A percentile compares a stretch with the other conserved stretches of the same genome.
phyloP scores from a whole-genome alignment of 2,329 filamentous ascomycete genomes.

The Neonectria punicea region DNA sequence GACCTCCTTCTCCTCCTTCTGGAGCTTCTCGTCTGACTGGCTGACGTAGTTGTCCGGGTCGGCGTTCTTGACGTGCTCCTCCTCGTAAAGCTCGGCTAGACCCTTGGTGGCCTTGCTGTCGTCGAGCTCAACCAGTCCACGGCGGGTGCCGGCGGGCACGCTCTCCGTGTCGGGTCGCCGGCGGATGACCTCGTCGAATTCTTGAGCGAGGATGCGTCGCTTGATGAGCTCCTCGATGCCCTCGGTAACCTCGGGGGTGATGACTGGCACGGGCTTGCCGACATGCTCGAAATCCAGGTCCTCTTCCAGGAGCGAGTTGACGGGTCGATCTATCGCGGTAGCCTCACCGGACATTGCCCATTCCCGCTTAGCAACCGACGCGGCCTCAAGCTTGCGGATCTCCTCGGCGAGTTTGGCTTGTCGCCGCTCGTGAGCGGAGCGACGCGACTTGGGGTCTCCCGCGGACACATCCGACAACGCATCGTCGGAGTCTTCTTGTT shows the following conservation, averaged over 20 bases:
- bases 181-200: slow-evolving; percentile 91
- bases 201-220: slow-evolving; percentile 85
- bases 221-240: slow-evolving; percentile 95
- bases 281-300: slow-evolving; percentile 96
- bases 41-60: slow-evolving; percentile 85
- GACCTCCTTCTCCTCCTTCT: slow-evolving; percentile 85
- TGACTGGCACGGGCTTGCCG: slow-evolving; percentile 93
- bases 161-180: slow-evolving; percentile 80
- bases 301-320: slow-evolving; percentile 93
- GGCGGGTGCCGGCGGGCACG: slow-evolving; percentile 68
- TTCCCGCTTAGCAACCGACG: slow-evolving; percentile 87
- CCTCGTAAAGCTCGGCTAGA: slow-evolving; percentile 92
- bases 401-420: slow-evolving; percentile 89
- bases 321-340: slow-evolving; percentile 79
- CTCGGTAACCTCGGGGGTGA: slow-evolving; percentile 90
- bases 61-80: slow-evolving; percentile 82
- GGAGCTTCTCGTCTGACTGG: slow-evolving; percentile 82
- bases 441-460: slow-evolving; percentile 76
- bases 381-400: slow-evolving; percentile 90
- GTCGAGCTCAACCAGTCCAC: slow-evolving; percentile 82
- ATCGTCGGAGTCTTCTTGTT: slow-evolving; percentile 71
- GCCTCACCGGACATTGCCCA: slow-evolving; percentile 95
- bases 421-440: slow-evolving; percentile 86
- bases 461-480: slow-evolving; percentile 73
- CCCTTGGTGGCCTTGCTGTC: slow-evolving; percentile 89